Percentiles rank a stretch among this genome's conserved stretches.
Evolutionary conservation across 192 early-diverging fungal genomes (phyloP).

Genomic region (Podila minutissima): DNA sequence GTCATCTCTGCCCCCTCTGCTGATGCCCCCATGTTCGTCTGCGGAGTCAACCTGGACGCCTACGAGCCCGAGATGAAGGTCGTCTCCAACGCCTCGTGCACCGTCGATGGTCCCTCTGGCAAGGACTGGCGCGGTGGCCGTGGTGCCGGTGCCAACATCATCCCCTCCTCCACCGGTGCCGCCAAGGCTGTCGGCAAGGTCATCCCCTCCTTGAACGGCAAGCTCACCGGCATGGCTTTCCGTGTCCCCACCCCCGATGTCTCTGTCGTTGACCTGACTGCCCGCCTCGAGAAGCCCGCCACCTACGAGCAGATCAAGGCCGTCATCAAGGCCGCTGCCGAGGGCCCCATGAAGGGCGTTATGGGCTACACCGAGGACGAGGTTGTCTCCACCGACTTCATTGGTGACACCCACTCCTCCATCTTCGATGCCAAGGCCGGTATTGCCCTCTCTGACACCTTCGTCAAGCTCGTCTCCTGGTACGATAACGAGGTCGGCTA

Average conservation of each 20-base stretch:
- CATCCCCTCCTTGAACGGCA: conserved; percentile 92
- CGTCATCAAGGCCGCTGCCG: conserved; percentile 86
- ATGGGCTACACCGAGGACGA: conserved; percentile 94
- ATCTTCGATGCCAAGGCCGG: conserved; percentile 98
- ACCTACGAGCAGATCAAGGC: conserved; percentile 91
- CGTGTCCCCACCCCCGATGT: conserved; percentile 94
- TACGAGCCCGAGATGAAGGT: conserved; percentile 91
- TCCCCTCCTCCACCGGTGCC: conserved; percentile 97
- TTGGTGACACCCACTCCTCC: conserved; percentile 89
- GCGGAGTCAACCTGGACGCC: conserved; percentile 95
- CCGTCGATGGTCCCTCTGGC: conserved; percentile 96
- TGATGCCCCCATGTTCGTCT: conserved; percentile 99
- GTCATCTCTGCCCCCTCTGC: conserved; percentile 97
- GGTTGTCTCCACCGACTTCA: conserved; percentile 94
- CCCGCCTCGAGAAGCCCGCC: conserved; percentile 89
- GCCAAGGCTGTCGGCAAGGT: conserved; percentile 99
- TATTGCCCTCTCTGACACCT: conserved; percentile 96
- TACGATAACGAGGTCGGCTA: conserved; percentile 96
- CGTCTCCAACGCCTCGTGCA: conserved; percentile 99
- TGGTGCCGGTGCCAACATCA: conserved; percentile 95
- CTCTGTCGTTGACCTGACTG: conserved; percentile 97
- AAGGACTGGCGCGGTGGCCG: conserved; percentile 99
- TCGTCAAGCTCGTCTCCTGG: conserved; percentile 98
- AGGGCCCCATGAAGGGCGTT: conserved; percentile 84
- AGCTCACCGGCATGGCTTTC: conserved; percentile 99